phyloP scores from a whole-genome alignment of 1,284 basidiomycete genomes.

The Tetrapyrgos nigripes region DNA sequence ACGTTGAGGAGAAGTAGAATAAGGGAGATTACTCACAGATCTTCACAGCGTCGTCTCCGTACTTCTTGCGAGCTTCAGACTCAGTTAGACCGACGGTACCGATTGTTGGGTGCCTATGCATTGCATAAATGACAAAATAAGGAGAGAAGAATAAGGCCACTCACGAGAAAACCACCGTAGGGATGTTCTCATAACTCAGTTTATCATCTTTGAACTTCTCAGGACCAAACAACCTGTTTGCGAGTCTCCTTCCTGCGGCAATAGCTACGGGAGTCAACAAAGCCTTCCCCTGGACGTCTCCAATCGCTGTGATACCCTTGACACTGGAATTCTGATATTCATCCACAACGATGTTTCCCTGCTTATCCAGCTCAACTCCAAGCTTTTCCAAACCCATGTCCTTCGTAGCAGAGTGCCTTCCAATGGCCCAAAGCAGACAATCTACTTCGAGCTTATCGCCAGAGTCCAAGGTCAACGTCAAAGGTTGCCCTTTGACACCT shows the following conservation, averaged over 20 bases:
- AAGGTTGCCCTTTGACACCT: conserved; percentile 68
- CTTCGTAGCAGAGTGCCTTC: conserved; percentile 84
- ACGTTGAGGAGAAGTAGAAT: not conserved
- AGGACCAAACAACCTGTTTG: conserved; percentile 91
- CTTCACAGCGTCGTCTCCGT: conserved; percentile 86
- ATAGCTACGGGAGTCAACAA: conserved; percentile 98
- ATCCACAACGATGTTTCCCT: conserved; percentile 88
- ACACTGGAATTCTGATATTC: conserved; percentile 90
- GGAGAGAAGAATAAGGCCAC: conserved; percentile 36
- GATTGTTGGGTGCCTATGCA: conserved; percentile 84
- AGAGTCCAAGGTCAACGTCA: conserved; percentile 74
- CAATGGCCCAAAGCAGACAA: conserved; percentile 93
- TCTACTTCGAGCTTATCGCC: conserved; percentile 89
- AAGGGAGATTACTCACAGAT: conserved; percentile 72
- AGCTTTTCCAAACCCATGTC: conserved; percentile 80
- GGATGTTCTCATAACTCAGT: conserved; percentile 90
- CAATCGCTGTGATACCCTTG: conserved; percentile 81
- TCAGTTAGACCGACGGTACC: conserved; percentile 94
- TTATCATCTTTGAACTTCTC: conserved; percentile 87
- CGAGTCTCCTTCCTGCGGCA: conserved; percentile 89
- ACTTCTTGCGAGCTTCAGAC: conserved; percentile 86
- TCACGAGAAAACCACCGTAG: conserved; percentile 94
- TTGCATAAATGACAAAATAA: conserved; percentile 8
- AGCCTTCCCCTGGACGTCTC: conserved; percentile 93
- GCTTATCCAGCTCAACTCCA: conserved; percentile 79